phyloP scores from a whole-genome alignment of 768 basidiomycete genomes.

The Macrolepiota dolichaula region DNA sequence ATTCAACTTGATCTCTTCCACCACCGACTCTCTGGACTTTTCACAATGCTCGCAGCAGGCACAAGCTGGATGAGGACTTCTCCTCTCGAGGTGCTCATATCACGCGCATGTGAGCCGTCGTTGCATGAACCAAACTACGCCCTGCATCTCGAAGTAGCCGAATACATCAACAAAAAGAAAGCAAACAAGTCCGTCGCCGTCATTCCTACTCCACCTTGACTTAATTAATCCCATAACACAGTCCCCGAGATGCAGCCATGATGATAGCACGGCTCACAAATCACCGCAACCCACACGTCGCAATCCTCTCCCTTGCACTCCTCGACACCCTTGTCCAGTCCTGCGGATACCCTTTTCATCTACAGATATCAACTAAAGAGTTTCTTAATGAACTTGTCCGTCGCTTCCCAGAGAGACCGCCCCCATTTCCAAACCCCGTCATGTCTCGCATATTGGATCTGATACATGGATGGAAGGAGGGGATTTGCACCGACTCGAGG shows the following conservation, averaged over 20 bases:
- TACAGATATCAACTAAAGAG: constrained; percentile 96
- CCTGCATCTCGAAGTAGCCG: constrained; percentile 89
- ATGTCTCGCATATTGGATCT: constrained; percentile 94
- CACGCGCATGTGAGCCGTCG: constrained; percentile 84
- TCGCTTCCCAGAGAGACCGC: constrained; percentile 95
- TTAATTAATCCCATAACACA: constrained; percentile 23
- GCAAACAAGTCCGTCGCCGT: constrained; percentile 76
- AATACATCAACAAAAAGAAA: constrained; percentile 91
- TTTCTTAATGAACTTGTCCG: constrained; percentile 98
- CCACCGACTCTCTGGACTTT: background rate
- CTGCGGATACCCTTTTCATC: constrained; percentile 96
- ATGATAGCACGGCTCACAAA: constrained; percentile 80
- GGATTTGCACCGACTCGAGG: constrained; percentile 81
- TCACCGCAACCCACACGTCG: constrained; percentile 89
- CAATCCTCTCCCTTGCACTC: constrained; percentile 79
- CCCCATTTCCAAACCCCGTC: constrained; percentile 89
- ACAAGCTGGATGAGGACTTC: constrained; percentile 54
- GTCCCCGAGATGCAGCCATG: constrained; percentile 91
- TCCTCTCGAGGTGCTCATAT: constrained; percentile 66
- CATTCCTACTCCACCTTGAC: background rate
- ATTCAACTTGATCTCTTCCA: background rate
- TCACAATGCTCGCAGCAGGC: constrained; percentile 28
- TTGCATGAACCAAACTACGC: constrained; percentile 90
- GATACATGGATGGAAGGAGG: constrained; percentile 93
- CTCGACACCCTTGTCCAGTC: constrained; percentile 91